phyloP scores from a whole-genome alignment of 2,329 filamentous ascomycete genomes.

The Sporothrix brasiliensis region DNA sequence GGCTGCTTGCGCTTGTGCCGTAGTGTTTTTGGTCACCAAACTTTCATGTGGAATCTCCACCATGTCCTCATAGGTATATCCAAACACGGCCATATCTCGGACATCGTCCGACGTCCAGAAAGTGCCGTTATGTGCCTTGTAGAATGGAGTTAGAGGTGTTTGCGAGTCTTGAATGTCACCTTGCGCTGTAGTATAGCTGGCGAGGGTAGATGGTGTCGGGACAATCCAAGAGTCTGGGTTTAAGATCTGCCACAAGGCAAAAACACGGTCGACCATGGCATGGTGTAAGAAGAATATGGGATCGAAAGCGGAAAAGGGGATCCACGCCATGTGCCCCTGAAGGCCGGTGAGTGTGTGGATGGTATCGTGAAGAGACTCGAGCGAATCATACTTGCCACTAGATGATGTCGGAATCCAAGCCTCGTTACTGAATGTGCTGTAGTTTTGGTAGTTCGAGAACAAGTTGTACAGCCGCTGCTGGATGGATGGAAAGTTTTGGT shows the following conservation, averaged over 20 bases:
- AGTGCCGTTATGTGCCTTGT: constrained; percentile 56
- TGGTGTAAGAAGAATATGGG: constrained; percentile 80
- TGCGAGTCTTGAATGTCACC: constrained; percentile 58
- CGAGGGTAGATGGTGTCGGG: constrained; percentile 56
- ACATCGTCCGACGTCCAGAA: constrained; percentile 70
- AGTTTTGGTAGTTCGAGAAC: constrained; percentile 68
- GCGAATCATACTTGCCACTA: constrained; percentile 60
- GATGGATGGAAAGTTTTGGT: constrained; percentile 57
- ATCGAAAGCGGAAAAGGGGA: constrained; percentile 75
- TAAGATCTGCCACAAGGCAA: constrained; percentile 76
- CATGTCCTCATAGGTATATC: constrained; percentile 73
- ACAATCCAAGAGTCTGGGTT: constrained; percentile 69
- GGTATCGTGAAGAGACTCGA: constrained; percentile 66
- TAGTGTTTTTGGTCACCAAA: constrained; percentile 39
- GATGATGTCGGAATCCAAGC: constrained; percentile 57
- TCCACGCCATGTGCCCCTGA: constrained; percentile 70
- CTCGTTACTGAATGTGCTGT: constrained; percentile 70
- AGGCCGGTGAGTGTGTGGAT: constrained; percentile 63
- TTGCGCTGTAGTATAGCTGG: constrained; percentile 62
- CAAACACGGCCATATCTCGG: constrained; percentile 63
- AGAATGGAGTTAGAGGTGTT: constrained; percentile 70
- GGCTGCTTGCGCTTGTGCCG: constrained; percentile 49
- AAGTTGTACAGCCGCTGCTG: constrained; percentile 68
- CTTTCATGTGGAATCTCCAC: constrained; percentile 39
- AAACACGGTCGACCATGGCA: constrained; percentile 71